Evolutionary conservation across 352 stramenopile species (phyloP), one percentile per base, ranked within the genome.

Genomic region (Saprolegnia parasitica): DNA sequence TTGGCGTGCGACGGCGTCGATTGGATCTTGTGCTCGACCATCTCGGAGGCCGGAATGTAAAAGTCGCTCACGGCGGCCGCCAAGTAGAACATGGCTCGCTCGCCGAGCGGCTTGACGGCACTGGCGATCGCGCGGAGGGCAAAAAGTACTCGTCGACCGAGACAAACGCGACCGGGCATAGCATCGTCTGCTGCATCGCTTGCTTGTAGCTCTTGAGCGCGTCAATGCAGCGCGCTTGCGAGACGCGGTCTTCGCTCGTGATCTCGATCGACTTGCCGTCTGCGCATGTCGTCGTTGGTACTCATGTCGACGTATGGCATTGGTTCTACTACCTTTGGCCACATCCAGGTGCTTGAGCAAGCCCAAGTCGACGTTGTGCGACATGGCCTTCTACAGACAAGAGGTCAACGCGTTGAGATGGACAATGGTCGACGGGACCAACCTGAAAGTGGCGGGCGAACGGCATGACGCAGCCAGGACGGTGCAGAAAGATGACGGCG

Each of bases 51-150:
- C 9, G 97, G 96, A 56, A 99, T 92, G 81, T 99, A 98, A 79
- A 99, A 99, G 75, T 99, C 97, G 70, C 89, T 98, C 16, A 99
- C 97, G 2, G 97, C 97, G n/a, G 96, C 96, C 13, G 97, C 95
- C 4, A 99, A 78, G 61, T 98, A 97, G 61, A 99, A 89, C 35
- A 99, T 73, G n/a, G 74, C 76, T 68, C 78, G 78, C 73, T 91
- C 80, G 39, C 83, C 81, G 70, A 80, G 87, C 20, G 80, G 80
- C 32, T 72, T 70, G 9, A 94, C 76, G 56, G 74, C 77, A 62
- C 87, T 77, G 32, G 83, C 89, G 63, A 94, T 86, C 49, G 95
- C 72, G 71, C 89, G 73, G 26, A 99, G 82, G 71, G 93, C 81
- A 64, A 91, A 67, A 99, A 89, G 77, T 99, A 99, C 54, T 99